These are phyloP conservation scores for Alisma plantagoaquatica DNA, from an alignment of 106 monocot genomes.

Conservation along the genomic window DNA sequence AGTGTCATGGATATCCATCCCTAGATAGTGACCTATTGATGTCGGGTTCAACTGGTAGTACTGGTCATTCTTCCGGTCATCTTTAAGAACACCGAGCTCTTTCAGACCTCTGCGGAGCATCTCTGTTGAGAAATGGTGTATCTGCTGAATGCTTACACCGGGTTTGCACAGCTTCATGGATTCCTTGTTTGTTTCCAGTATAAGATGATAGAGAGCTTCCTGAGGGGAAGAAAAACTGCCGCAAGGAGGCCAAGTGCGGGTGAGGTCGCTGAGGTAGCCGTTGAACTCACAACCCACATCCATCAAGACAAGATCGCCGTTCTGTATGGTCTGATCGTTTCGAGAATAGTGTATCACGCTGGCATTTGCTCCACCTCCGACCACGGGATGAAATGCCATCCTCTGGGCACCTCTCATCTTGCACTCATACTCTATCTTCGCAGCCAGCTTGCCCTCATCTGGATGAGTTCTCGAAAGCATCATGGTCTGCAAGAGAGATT, in stretches of 20 bases:
- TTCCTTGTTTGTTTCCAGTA: constrained; percentile 88
- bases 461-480: constrained; percentile 56
- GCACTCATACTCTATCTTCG: constrained; percentile 93
- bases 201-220: constrained; percentile 67
- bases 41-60: constrained; percentile 91
- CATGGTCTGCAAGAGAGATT: constrained; percentile 96
- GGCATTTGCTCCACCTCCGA: constrained; percentile 82
- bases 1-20: constrained; percentile 96
- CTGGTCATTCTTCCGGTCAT: constrained; percentile 15
- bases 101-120: constrained; percentile 69
- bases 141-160: constrained; percentile 79
- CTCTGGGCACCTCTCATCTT: constrained; percentile 98
- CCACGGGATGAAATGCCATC: constrained; percentile 99
- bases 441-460: constrained; percentile 70
- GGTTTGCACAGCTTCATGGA: constrained; percentile 92
- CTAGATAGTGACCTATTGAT: constrained; percentile 97
- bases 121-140: constrained; percentile 68
- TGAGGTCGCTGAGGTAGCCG: constrained; percentile 96
- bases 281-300: constrained; percentile 96
- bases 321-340: constrained; percentile 78
- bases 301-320: constrained; percentile 85
- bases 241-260: constrained; percentile 81
- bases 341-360: constrained; percentile 93
- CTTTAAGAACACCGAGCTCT: constrained; percentile 65
- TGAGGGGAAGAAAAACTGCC: constrained; percentile 68